Evolutionary conservation across 352 stramenopile species (phyloP), one percentile per base, ranked within the genome.

Genomic region (Pythium volutum): DNA sequence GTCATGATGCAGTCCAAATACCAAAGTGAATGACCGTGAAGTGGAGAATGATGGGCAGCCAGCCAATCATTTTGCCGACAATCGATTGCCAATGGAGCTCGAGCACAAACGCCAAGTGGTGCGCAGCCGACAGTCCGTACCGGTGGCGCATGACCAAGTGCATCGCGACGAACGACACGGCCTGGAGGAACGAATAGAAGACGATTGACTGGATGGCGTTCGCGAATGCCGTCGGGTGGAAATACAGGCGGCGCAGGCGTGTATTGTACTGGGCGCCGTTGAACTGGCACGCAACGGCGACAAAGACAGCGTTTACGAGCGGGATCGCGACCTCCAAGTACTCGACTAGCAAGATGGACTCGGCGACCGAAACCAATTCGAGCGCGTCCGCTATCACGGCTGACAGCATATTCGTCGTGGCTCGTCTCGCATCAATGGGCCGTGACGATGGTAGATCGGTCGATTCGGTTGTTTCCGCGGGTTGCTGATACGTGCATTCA

Each of bases 271-370:
- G 36, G 0, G 59, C 50, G 11, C 31, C 34, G 8, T 18, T 18
- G 10, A 73, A 55, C 23, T 49, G 48, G 11, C 26, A 59, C 2
- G 50, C 29, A 14, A 69, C 38, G 25, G 36, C 51, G 16, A 73
- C 8, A 45, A 69, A 73, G 7, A 64, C 20, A 12, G 10, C 20
- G 41, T 69, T 73, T 27, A 67, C 22, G 2, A 73, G 27, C 22
- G 66, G 66, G n/a, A 73, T 51, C 26, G 42, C 34, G 16, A 73
- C 55, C 38, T 68, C 66, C 3, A 69, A 49, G 45, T 73, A 73
- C 56, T 73, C 59, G 43, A 69, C 56, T 25, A 73, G 60, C 23
- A 73, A 36, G 31, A 73, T 69, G 2, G 49, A 43, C n/a, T 73
- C 66, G 18, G 66, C 66, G 16, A 61, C 56, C 31, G 36, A 5